Conservation (phyloP, 2,329 filamentous ascomycete genomes). For the Mycosphaerella sp. region DNA sequence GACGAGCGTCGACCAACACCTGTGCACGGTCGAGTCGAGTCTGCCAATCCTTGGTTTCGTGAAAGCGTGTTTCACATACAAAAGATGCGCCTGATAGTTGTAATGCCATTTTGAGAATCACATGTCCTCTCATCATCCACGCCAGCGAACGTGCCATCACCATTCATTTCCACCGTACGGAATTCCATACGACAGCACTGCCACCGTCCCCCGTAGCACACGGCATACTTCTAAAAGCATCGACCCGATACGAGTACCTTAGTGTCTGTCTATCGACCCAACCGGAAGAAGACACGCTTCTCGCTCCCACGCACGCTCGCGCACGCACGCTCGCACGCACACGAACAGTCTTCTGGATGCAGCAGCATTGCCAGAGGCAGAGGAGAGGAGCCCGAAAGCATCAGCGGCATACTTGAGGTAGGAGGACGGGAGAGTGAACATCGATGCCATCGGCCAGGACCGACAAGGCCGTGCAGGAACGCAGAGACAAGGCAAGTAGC, state of each 20-base stretch:
- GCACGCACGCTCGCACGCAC: not conserved
- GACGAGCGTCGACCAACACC: too few species aligned
- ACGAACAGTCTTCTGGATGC: not conserved
- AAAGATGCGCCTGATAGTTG: too few species aligned
- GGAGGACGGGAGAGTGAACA: not conserved
- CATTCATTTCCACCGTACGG: not conserved
- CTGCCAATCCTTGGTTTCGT: too few species aligned
- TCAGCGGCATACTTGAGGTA: not conserved
- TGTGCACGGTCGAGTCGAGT: too few species aligned
- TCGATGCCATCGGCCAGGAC: slow-evolving; percentile 28
- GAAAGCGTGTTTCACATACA: too few species aligned
- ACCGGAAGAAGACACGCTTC: not conserved
- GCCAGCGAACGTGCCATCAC: too few species aligned
- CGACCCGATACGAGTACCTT: not conserved
- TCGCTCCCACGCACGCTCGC: not conserved
- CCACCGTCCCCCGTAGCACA: too few species aligned
- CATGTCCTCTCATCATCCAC: too few species aligned
- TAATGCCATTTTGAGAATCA: too few species aligned
- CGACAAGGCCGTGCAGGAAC: slow-evolving; percentile 34
- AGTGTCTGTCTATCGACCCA: too few species aligned
- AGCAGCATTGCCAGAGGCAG: not conserved
- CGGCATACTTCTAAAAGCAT: not conserved
- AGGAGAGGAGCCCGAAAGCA: not conserved
- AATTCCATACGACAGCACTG: not conserved
- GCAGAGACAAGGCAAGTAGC: slow-evolving; percentile 32